phyloP scores from a whole-genome alignment of 2,329 filamentous ascomycete species.

The Trichoderma sp. region DNA sequence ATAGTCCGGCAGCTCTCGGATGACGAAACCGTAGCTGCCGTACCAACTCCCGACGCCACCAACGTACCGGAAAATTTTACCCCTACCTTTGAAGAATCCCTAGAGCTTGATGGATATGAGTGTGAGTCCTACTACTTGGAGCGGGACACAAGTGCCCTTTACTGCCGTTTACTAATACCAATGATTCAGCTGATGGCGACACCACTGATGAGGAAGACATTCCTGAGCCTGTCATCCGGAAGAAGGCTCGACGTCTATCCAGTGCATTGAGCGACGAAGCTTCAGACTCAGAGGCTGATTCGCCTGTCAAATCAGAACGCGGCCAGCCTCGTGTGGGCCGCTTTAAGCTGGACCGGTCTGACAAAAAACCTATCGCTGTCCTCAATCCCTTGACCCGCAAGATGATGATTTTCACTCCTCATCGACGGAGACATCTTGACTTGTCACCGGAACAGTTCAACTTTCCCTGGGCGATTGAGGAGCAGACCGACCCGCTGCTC shows the following conservation, averaged over 20 bases:
- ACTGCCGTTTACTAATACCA: constrained; percentile 45
- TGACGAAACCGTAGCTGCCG: constrained; percentile 50
- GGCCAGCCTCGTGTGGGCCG: constrained; percentile 59
- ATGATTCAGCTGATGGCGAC: constrained; percentile 58
- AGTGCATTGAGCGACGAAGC: constrained; percentile 43
- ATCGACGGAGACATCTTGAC: constrained; percentile 53
- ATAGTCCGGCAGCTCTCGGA: constrained; percentile 44
- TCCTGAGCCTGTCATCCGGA: constrained; percentile 53
- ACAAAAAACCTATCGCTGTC: constrained; percentile 62
- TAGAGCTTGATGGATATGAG: constrained; percentile 61
- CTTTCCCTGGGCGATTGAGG: constrained; percentile 49
- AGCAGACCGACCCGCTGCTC: constrained; percentile 60
- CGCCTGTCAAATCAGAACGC: constrained; percentile 51
- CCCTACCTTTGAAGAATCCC: constrained; percentile 41
- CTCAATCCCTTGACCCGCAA: constrained; percentile 61
- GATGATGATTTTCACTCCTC: constrained; percentile 66
- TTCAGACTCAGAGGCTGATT: constrained; percentile 57
- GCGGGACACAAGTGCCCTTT: constrained; percentile 20
- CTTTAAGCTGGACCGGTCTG: constrained; percentile 58
- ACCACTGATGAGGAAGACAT: constrained; percentile 66
- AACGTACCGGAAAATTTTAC: constrained; percentile 35
- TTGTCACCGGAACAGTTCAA: constrained; percentile 61
- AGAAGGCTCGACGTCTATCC: constrained; percentile 51
- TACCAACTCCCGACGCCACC: constrained; percentile 43
- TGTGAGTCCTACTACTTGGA: constrained; percentile 52